These are phyloP conservation scores for Trichoderma koningiopsis DNA, from an alignment of 2,329 filamentous ascomycete genomes.

Conservation along the genomic window DNA sequence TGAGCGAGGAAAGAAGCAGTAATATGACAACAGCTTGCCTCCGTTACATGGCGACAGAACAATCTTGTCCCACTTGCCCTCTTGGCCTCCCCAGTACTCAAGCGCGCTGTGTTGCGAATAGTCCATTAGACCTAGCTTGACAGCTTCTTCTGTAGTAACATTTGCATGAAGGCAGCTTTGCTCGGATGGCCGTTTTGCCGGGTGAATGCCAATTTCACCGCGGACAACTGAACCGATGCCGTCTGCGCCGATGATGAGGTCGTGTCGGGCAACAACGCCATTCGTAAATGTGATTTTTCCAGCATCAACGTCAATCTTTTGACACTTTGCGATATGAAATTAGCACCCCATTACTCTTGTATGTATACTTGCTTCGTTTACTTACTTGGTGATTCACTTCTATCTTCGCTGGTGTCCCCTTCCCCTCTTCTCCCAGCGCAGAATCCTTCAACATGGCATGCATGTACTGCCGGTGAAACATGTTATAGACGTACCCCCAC, in stretches of 20 bases:
- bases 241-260: conserved; percentile 65
- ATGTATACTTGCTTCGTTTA: neutral
- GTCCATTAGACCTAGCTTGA: conserved; percentile 61
- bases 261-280: conserved; percentile 52
- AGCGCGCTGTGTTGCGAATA: conserved; percentile 63
- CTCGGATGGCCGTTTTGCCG: conserved; percentile 60
- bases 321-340: conserved; percentile 37
- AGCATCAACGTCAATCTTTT: conserved; percentile 54
- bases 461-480: conserved; percentile 72
- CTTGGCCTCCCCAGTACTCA: conserved; percentile 71
- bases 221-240: conserved; percentile 69
- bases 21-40: conserved; percentile 66
- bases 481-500: conserved; percentile 68
- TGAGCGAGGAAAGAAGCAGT: conserved; percentile 65
- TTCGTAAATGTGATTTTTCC: conserved; percentile 57
- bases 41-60: conserved; percentile 70
- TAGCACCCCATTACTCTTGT: neutral
- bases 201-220: conserved; percentile 62
- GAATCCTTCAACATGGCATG: conserved; percentile 66
- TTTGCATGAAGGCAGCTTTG: conserved; percentile 67
- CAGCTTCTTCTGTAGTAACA: conserved; percentile 62
- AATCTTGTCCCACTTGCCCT: conserved; percentile 67
- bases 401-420: conserved; percentile 56
- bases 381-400: conserved; percentile 58
- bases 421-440: conserved; percentile 55